phyloP scores from a whole-genome alignment of 2,329 filamentous ascomycete genomes.

The Colletotrichum spaethianum region DNA sequence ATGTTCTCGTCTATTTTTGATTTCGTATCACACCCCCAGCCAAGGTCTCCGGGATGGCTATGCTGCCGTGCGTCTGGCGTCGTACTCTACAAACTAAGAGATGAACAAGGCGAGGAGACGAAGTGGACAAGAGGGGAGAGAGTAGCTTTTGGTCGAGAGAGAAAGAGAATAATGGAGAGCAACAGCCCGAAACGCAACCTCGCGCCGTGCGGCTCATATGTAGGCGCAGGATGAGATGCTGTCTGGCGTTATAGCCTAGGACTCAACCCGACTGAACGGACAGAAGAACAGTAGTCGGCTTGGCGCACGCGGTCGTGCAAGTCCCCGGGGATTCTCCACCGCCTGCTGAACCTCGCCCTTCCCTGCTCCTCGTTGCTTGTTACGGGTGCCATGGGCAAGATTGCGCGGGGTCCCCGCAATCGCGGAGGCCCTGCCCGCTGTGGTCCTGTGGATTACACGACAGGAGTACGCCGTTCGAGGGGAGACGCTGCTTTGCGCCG shows the following conservation, averaged over 20 bases:
- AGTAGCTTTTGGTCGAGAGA: conserved; percentile 24
- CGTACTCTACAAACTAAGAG: conserved; percentile 1
- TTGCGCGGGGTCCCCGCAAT: conserved; percentile 34
- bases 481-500: not conserved
- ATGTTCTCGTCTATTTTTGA: not conserved
- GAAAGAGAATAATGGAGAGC: not conserved
- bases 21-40: not conserved
- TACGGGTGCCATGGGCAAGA: not conserved
- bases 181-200: not conserved
- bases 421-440: conserved; percentile 35
- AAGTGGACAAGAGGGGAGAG: conserved; percentile 2
- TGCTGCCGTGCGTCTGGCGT: not conserved
- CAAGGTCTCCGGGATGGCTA: not conserved
- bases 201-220: conserved; percentile 26
- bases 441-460: not conserved
- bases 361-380: not conserved
- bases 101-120: conserved; percentile 4
- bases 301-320: not conserved
- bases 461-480: not conserved
- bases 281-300: conserved; percentile 1
- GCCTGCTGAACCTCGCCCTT: not conserved
- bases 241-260: not conserved
- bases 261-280: not conserved
- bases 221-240: conserved; percentile 2
- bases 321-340: not conserved